phyloP scores from a whole-genome alignment of 1,284 basidiomycete species.

The Limonomyces culmigenus region DNA sequence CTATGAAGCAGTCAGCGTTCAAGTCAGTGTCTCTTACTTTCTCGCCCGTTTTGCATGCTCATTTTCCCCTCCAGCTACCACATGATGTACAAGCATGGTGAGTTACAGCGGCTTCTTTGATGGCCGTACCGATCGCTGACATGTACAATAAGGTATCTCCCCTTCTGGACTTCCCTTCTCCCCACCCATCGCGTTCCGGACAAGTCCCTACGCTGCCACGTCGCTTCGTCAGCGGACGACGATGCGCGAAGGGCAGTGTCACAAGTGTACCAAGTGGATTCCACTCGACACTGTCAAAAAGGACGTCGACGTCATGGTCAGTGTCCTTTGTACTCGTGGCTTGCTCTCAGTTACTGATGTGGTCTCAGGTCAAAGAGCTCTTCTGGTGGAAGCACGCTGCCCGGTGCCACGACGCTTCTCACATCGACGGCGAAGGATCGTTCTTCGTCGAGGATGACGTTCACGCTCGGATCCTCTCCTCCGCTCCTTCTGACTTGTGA shows the following conservation, averaged over 20 bases:
- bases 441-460: constrained; percentile 27
- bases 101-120: constrained; percentile 3
- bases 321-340: constrained; percentile 1
- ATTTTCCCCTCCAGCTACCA: constrained; percentile 43
- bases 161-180: constrained; percentile 55
- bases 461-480: constrained; percentile 1
- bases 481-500: too few relatives aligned
- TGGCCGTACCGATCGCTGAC: not conserved
- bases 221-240: constrained; percentile 39
- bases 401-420: constrained; percentile 42
- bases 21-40: constrained; percentile 36
- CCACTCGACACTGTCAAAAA: constrained; percentile 51
- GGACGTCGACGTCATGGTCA: constrained; percentile 47
- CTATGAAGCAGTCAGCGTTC: constrained; percentile 67
- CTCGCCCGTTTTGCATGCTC: constrained; percentile 3
- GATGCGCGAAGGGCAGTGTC: constrained; percentile 57
- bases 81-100: constrained; percentile 65
- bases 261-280: constrained; percentile 59
- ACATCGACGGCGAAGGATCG: constrained; percentile 34
- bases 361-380: constrained; percentile 38
- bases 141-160: constrained; percentile 31
- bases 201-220: constrained; percentile 15
- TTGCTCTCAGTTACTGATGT: constrained; percentile 1
- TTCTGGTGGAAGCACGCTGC: constrained; percentile 66
- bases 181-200: constrained; percentile 51